phyloP scores from a whole-genome alignment of 1,139 yeast species.

The Kodamaea derodonti region DNA sequence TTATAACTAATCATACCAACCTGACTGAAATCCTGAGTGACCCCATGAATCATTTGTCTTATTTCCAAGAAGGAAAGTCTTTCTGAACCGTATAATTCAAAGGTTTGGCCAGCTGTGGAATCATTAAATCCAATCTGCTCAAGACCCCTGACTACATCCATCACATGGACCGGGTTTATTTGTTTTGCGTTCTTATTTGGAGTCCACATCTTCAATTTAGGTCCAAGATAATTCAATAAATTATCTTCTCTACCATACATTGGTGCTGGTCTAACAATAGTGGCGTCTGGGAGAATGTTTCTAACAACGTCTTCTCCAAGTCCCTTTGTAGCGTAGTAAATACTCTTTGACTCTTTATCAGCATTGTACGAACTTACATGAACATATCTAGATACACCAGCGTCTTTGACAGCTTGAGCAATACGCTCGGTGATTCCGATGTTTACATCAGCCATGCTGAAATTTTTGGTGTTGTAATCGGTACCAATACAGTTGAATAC shows the following conservation, averaged over 20 bases:
- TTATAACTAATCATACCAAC: conserved; percentile 52
- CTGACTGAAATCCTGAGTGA: conserved; percentile 55
- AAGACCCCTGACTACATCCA: conserved; percentile 76
- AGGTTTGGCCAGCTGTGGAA: conserved; percentile 72
- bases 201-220: conserved; percentile 54
- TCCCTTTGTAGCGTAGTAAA: conserved; percentile 77
- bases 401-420: conserved; percentile 68
- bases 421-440: conserved; percentile 77
- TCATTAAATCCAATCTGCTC: conserved; percentile 82
- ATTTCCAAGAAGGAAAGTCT: conserved; percentile 60
- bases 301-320: conserved; percentile 70
- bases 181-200: conserved; percentile 64
- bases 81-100: conserved; percentile 74
- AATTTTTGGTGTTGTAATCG: conserved; percentile 75
- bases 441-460: conserved; percentile 78
- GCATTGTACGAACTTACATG: conserved; percentile 85
- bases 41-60: conserved; percentile 65
- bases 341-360: conserved; percentile 61
- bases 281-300: conserved; percentile 67
- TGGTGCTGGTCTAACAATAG: conserved; percentile 84
- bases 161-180: conserved; percentile 70
- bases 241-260: conserved; percentile 76
- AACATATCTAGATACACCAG: conserved; percentile 69
- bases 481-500: conserved; percentile 81
- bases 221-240: conserved; percentile 62